A percentile compares a stretch with the other conserved stretches of the same genome.
Conservation (phyloP, 805 yeast species). For the Myxozyma monticola region DNA sequence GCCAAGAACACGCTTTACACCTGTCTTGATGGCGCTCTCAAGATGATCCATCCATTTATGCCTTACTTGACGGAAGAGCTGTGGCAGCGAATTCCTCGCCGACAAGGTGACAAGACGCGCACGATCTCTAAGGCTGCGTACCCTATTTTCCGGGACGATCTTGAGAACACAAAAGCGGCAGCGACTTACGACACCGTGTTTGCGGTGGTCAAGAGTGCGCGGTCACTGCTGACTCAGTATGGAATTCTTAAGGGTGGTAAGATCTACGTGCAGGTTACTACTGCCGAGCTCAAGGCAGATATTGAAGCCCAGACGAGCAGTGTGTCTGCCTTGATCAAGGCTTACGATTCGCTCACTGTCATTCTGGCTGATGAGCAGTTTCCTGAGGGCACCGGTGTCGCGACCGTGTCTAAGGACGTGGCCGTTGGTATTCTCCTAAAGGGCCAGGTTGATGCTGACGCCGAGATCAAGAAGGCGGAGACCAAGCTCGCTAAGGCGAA, state of each 20-base stretch:
- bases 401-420: constrained; percentile 75
- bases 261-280: constrained; percentile 73
- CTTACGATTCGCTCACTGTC: constrained; percentile 17
- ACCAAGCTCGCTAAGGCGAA: constrained; percentile 70
- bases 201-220: constrained; percentile 83
- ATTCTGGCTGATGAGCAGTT: constrained; percentile 48
- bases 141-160: constrained; percentile 65
- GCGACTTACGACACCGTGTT: constrained; percentile 80
- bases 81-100: constrained; percentile 97
- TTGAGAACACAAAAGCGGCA: constrained; percentile 63
- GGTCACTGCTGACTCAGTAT: constrained; percentile 90
- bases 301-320: constrained; percentile 74
- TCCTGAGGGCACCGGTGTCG: constrained; percentile 89
- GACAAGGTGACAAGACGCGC: constrained; percentile 64
- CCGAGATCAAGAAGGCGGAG: constrained; percentile 79
- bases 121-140: constrained; percentile 78
- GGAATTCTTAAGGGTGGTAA: constrained; percentile 84
- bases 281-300: constrained; percentile 50
- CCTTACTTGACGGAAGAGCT: constrained; percentile 95
- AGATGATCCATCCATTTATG: constrained; percentile 96
- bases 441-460: constrained; percentile 91
- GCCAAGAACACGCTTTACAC: constrained; percentile 95
- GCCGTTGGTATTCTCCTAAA: constrained; percentile 88
- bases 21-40: constrained; percentile 86
- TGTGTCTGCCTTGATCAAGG: constrained; percentile 84